These are phyloP conservation scores for Pythium dissimile DNA, from an alignment of 352 stramenopile genomes.

Conservation along the genomic window DNA sequence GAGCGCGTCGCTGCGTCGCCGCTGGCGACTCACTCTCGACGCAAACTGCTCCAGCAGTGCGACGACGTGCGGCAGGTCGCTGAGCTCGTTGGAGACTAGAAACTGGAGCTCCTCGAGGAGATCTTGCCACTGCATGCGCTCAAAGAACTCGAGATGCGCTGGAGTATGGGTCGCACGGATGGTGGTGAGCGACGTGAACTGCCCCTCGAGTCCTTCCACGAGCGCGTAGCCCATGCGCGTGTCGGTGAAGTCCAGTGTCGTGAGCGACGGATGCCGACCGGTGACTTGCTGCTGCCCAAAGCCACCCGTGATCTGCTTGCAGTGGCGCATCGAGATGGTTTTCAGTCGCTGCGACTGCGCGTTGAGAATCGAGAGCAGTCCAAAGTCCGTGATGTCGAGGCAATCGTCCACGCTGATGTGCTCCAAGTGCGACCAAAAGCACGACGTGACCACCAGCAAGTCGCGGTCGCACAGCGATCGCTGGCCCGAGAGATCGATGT, in stretches of 20 bases:
- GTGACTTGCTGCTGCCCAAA: conserved; percentile 40
- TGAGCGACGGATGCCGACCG: conserved; percentile 60
- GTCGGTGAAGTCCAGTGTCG: conserved; percentile 58
- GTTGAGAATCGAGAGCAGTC: conserved; percentile 75
- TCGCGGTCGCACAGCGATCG: conserved; percentile 63
- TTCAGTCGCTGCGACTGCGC: conserved; percentile 67
- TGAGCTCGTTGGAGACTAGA: conserved; percentile 54
- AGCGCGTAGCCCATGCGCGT: conserved; percentile 49
- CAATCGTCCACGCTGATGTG: conserved; percentile 66
- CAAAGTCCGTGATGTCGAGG: conserved; percentile 76
- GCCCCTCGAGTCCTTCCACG: conserved; percentile 39
- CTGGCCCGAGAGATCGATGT: conserved; percentile 70
- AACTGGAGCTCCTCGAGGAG: conserved; percentile 49
- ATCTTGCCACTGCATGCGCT: conserved; percentile 35
- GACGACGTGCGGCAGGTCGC: conserved; percentile 52
- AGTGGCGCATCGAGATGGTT: conserved; percentile 68
- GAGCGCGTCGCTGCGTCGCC: neutral
- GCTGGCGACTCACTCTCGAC: conserved; percentile 1
- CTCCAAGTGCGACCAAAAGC: conserved; percentile 76
- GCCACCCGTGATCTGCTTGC: conserved; percentile 66
- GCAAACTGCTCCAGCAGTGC: conserved; percentile 55
- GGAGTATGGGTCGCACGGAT: conserved; percentile 71
- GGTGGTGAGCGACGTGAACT: conserved; percentile 58
- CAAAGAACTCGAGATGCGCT: conserved; percentile 61
- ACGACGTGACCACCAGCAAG: conserved; percentile 74